Conservation (phyloP, 306 rosid genomes). For the Castanea mollissima region DNA sequence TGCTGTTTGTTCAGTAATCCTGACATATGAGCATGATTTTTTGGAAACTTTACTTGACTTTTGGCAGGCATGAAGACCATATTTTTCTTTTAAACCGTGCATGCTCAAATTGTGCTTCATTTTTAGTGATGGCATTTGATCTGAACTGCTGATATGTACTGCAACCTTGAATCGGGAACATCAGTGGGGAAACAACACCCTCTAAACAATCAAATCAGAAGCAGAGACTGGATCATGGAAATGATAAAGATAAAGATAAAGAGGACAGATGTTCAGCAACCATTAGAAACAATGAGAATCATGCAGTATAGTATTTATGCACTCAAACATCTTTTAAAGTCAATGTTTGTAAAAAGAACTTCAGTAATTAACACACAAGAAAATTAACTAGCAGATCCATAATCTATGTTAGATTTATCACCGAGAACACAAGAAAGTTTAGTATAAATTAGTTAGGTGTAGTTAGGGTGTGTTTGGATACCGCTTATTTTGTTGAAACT, state of each 20-base stretch:
- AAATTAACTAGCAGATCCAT: neutral
- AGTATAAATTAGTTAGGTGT: too few species aligned
- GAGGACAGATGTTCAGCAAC: neutral
- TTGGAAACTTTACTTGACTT: conserved; percentile 76
- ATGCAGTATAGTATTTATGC: neutral
- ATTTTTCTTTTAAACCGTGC: conserved; percentile 70
- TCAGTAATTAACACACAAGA: neutral
- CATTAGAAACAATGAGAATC: neutral
- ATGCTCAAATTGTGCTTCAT: conserved; percentile 85
- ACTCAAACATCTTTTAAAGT: neutral
- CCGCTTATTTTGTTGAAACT: too few species aligned
- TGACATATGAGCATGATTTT: conserved; percentile 52
- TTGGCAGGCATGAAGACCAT: conserved; percentile 69
- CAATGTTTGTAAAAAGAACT: neutral
- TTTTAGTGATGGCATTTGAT: conserved; percentile 95
- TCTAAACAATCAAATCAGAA: conserved; percentile 30
- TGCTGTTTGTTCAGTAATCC: conserved; percentile 44
- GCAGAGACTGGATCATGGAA: conserved; percentile 34
- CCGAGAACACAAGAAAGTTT: neutral
- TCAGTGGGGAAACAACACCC: conserved; percentile 47
- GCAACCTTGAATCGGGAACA: conserved; percentile 48
- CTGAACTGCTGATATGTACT: conserved; percentile 44
- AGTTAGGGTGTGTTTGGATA: too few species aligned
- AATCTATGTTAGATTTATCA: neutral
- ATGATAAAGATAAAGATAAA: conserved; percentile 14